Base-by-base conservation (phyloP, 768 basidiomycete species). In the Lactifluus rugatus region DNA sequence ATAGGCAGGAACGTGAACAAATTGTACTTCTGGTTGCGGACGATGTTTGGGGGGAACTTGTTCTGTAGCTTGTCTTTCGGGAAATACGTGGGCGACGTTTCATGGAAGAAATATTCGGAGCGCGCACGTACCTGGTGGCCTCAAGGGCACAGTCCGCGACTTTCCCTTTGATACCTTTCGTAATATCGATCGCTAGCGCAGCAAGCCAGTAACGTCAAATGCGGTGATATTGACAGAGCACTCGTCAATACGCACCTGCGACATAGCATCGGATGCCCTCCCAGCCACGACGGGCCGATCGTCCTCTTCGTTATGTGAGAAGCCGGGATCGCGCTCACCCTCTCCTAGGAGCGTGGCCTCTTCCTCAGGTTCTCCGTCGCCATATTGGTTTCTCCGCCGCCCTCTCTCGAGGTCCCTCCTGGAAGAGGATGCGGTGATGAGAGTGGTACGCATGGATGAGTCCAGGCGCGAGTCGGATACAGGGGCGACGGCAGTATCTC, bases 1-100 rank as follows among this genome's bases (percentile, higher is more conserved):
- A 97, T 81, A 3, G 96, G 96, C 10, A 99, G 80, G 77, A 99
- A 99, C n/a, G 90, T 93, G 74, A 91, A 81, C 54, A 89, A 77
- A 69, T 94, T 95, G 78, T 98, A 98, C 75, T 99, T 99, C 72
- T 98, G 95, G 66, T 99, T 99, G 65, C 90, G 85, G 56, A 96
- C 90, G 48, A 87, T 85, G 72, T 99, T 99, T 31, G 93, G 80
- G 17, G 95, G 85, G 62, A 81, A 91, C 62, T 75, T 76, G 32
- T 76, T 78, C 65, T 84, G 87, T 13, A 84, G 65, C 71, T 88
- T 91, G 17, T 87, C 89, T 88, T 70, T 10, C 26, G 37, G 31
- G 13, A 28, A 44, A 19, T 23, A 31, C 32, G 25, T 32, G 32
- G 50, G 19, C 21, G 1, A 17, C 37, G 45, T 3, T 53, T 9